Conservation (phyloP, 345 rosid species). For the Diplotaxis tenuifolia region DNA sequence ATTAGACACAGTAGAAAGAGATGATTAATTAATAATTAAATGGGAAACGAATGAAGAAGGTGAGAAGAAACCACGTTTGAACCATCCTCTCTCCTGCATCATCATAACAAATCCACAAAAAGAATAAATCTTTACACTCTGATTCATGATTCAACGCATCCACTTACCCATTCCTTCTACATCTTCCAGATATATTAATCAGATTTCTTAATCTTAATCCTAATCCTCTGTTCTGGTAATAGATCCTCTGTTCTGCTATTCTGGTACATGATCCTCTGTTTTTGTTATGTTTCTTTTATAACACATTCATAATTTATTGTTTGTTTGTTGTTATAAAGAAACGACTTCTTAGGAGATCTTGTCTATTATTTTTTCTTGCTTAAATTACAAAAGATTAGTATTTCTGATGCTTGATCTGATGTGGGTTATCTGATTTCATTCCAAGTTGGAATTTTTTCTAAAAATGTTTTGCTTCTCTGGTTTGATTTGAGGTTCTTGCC, state of each 20-base stretch:
- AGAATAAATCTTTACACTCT: slow-evolving; percentile 9
- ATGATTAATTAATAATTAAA: slow-evolving; percentile 12
- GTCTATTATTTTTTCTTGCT: background rate
- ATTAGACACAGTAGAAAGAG: slow-evolving; percentile 11
- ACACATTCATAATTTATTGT: slow-evolving; percentile 6
- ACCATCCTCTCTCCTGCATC: slow-evolving; percentile 17
- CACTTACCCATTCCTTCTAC: background rate
- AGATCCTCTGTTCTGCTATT: background rate
- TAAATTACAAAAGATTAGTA: background rate
- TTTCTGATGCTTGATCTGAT: slow-evolving; percentile 30
- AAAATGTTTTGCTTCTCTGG: background rate
- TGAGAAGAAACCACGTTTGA: slow-evolving; percentile 31
- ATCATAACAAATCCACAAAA: slow-evolving; percentile 10
- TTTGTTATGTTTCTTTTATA: slow-evolving; percentile 5
- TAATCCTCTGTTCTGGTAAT: background rate
- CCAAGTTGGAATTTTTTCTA: slow-evolving; percentile 5
- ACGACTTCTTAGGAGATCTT: slow-evolving; percentile 23
- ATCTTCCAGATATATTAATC: background rate
- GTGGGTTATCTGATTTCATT: slow-evolving; percentile 8
- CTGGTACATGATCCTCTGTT: slow-evolving; percentile 24
- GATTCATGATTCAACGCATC: slow-evolving; percentile 27
- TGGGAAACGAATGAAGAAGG: slow-evolving; percentile 24
- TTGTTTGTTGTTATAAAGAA: slow-evolving; percentile 20
- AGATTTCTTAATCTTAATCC: background rate
- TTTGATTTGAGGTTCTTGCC: slow-evolving; percentile 5